Conservation (phyloP, 305 asterid species). For the Fraxinus platypoda region DNA sequence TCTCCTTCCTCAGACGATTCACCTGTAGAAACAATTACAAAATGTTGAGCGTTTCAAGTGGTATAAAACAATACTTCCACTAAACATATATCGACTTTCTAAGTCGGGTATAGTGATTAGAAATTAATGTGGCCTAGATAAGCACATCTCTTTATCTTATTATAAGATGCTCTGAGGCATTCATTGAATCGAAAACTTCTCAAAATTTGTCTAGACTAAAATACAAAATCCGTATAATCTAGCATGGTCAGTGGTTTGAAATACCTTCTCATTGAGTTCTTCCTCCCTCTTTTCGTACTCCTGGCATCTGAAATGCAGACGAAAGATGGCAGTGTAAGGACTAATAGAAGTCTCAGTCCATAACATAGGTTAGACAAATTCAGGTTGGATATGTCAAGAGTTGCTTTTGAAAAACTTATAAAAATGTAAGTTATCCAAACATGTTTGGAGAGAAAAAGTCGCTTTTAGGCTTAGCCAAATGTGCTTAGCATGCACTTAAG, state of each 20-base stretch:
- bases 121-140: not conserved
- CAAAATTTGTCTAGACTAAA: not conserved
- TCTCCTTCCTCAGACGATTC: constrained; percentile 38
- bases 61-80: not conserved
- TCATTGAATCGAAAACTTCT: not conserved
- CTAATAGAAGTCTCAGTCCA: not conserved
- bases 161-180: not conserved
- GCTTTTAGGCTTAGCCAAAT: not conserved
- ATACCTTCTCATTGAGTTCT: constrained; percentile 71
- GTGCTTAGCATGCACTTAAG: not conserved
- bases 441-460: constrained; percentile 2
- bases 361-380: not conserved
- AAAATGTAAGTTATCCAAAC: not conserved
- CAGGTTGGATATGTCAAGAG: not conserved
- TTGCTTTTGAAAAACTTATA: not conserved
- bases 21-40: constrained; percentile 40
- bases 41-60: not conserved
- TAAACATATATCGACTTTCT: not conserved
- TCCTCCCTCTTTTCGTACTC: constrained; percentile 52
- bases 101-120: not conserved
- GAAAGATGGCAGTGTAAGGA: constrained; percentile 13
- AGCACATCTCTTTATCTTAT: not conserved
- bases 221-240: not conserved
- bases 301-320: constrained; percentile 52
- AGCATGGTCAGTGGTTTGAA: constrained; percentile 1